Evolutionary conservation across 2,329 filamentous ascomycete genomes (phyloP).

Genomic region (Thelonectria olida): DNA sequence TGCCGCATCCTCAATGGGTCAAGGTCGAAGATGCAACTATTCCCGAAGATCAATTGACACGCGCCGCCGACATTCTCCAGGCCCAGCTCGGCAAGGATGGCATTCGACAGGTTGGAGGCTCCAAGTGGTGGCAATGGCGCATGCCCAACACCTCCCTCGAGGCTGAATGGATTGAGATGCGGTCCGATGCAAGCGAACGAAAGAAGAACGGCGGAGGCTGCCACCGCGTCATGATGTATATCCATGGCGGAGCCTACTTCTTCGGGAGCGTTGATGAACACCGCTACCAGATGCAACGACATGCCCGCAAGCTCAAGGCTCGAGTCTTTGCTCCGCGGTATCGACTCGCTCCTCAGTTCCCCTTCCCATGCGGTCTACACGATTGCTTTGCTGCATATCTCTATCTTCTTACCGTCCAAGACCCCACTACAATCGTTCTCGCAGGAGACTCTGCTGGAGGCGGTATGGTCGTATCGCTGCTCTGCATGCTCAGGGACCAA

Average conservation of each 20-base stretch:
- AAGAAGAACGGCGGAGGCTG: conserved; percentile 67
- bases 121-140: conserved; percentile 91
- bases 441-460: conserved; percentile 94
- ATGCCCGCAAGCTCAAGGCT: conserved; percentile 92
- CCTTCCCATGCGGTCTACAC: conserved; percentile 91
- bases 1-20: conserved; percentile 89
- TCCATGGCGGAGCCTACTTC: conserved; percentile 94
- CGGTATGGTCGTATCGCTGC: conserved; percentile 84
- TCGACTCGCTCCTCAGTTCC: conserved; percentile 90
- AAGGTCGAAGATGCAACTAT: conserved; percentile 77
- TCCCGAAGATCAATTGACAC: conserved; percentile 67
- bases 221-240: conserved; percentile 87
- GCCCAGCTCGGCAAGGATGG: conserved; percentile 82
- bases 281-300: conserved; percentile 96
- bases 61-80: conserved; percentile 73
- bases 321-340: conserved; percentile 89
- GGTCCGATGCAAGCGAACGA: conserved; percentile 74
- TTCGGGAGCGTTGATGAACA: conserved; percentile 97
- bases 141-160: conserved; percentile 71
- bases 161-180: conserved; percentile 98
- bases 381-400: conserved; percentile 92
- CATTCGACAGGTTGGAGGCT: conserved; percentile 79
- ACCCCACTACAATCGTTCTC: conserved; percentile 83
- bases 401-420: conserved; percentile 78
- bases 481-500: conserved; percentile 84